Evolutionary conservation across 2,329 filamentous ascomycete species (phyloP).

Genomic region (Fusarium sp.): DNA sequence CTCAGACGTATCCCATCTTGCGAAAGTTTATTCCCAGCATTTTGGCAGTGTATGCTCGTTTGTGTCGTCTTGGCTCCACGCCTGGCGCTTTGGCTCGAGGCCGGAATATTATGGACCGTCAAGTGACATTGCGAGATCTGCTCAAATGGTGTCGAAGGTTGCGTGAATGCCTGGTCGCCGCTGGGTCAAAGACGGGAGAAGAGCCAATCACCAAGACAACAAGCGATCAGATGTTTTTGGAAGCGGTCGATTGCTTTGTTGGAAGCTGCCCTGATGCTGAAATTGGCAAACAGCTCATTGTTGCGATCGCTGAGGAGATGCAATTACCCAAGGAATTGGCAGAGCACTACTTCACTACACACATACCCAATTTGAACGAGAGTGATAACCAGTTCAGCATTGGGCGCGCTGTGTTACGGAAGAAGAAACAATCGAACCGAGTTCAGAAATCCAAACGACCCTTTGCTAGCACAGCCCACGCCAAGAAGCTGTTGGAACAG

Average conservation of each 20-base stretch:
- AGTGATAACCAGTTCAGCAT: conserved; percentile 68
- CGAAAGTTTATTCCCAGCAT: conserved; percentile 70
- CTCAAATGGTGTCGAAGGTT: conserved; percentile 92
- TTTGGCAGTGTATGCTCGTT: conserved; percentile 67
- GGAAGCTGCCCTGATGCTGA: conserved; percentile 78
- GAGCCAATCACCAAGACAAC: conserved; percentile 79
- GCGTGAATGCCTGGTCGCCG: conserved; percentile 70
- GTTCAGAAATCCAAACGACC: conserved; percentile 68
- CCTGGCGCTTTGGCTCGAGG: conserved; percentile 48
- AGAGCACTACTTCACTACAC: conserved; percentile 79
- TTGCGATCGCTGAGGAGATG: conserved; percentile 85
- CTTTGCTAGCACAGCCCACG: conserved; percentile 91
- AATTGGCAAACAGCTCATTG: conserved; percentile 69
- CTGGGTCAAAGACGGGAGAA: conserved; percentile 72
- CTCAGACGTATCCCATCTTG: conserved; percentile 76
- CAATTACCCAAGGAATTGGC: conserved; percentile 85
- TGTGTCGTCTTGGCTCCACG: conserved; percentile 65
- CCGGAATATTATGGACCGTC: conserved; percentile 60
- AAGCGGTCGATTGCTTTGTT: conserved; percentile 92
- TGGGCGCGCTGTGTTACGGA: conserved; percentile 74
- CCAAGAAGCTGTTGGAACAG: conserved; percentile 86
- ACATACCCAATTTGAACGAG: conserved; percentile 77
- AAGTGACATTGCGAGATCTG: conserved; percentile 80
- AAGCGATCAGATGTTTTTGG: conserved; percentile 88
- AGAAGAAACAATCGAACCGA: conserved; percentile 63